Conservation (phyloP, 768 basidiomycete genomes). For the Coprinellus aureogranulatus region DNA sequence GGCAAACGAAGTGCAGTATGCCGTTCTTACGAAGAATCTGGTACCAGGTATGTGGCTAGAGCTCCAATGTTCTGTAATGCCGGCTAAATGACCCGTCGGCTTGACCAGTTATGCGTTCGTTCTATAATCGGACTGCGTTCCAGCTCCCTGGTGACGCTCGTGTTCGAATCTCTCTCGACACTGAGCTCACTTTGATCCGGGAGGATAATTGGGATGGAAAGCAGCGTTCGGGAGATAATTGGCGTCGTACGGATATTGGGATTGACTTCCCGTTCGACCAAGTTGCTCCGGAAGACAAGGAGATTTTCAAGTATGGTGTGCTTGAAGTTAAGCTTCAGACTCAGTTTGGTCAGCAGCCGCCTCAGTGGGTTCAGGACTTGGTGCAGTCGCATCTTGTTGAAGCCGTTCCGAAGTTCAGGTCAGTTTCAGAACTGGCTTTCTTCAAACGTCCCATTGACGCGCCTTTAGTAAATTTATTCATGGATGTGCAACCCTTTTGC, state of each 20-base stretch:
- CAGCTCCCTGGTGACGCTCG: slow-evolving; percentile 98
- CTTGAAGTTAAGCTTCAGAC: slow-evolving; percentile 98
- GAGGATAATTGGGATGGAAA: slow-evolving; percentile 96
- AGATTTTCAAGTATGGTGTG: slow-evolving; percentile 95
- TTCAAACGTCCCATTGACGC: not conserved
- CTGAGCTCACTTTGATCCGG: slow-evolving; percentile 88
- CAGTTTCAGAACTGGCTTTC: slow-evolving; percentile 18
- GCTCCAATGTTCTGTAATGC: not conserved
- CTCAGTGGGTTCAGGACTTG: slow-evolving; percentile 94
- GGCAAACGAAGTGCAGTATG: slow-evolving; percentile 96
- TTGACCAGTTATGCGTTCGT: slow-evolving; percentile 82
- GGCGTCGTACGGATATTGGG: slow-evolving; percentile 91
- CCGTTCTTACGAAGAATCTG: slow-evolving; percentile 76
- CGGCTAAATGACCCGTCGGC: not conserved
- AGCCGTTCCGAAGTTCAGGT: slow-evolving; percentile 97
- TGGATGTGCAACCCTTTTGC: slow-evolving; percentile 90
- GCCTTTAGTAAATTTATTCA: slow-evolving; percentile 83
- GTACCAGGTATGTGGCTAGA: slow-evolving; percentile 60
- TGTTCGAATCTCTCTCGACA: slow-evolving; percentile 97
- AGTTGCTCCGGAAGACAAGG: slow-evolving; percentile 73
- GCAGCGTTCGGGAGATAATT: slow-evolving; percentile 78
- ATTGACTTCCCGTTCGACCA: slow-evolving; percentile 90
- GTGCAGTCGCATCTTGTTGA: slow-evolving; percentile 94
- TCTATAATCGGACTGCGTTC: slow-evolving; percentile 98
- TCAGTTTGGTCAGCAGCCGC: slow-evolving; percentile 92